Evolutionary conservation across 768 basidiomycete genomes (phyloP).

Genomic region (Pulveroboletus sp.): DNA sequence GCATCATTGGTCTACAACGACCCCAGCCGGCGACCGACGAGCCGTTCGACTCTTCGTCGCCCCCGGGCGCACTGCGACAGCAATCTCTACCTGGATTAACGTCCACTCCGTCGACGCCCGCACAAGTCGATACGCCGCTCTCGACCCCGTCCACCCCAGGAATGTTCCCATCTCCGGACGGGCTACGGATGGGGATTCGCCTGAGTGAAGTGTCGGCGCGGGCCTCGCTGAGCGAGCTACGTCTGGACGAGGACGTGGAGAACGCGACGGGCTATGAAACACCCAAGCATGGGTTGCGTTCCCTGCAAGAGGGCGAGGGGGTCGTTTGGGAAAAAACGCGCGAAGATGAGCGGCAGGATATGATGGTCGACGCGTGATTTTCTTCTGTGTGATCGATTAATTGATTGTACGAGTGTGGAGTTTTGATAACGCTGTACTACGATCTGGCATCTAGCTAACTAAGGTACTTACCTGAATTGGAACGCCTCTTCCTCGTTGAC

Average conservation of each 20-base stretch:
- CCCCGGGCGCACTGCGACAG: slow-evolving; percentile 8
- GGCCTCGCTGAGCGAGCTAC: slow-evolving; percentile 30
- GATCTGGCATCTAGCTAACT: background rate
- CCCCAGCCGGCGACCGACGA: slow-evolving; percentile 30
- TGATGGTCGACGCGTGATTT: slow-evolving; percentile 17
- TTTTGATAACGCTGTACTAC: background rate
- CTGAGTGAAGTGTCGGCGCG: slow-evolving; percentile 27
- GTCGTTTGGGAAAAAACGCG: slow-evolving; percentile 6
- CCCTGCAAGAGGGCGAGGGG: slow-evolving; percentile 3
- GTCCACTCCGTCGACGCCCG: slow-evolving; percentile 30
- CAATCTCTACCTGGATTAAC: slow-evolving; percentile 28
- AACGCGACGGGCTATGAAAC: slow-evolving; percentile 18
- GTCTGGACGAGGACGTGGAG: slow-evolving; percentile 20
- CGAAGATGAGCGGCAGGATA: slow-evolving; percentile 8
- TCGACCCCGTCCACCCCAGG: slow-evolving; percentile 31
- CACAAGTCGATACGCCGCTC: slow-evolving; percentile 22
- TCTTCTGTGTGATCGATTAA: too few species aligned
- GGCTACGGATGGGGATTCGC: slow-evolving; percentile 22
- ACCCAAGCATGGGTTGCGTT: slow-evolving; percentile 14
- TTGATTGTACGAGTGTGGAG: background rate
- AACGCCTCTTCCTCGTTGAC: background rate
- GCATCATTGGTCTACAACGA: slow-evolving; percentile 72
- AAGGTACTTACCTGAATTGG: slow-evolving; percentile 2
- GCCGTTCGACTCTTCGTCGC: slow-evolving; percentile 6
- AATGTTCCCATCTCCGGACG: slow-evolving; percentile 26